These are phyloP conservation scores for Arthrobotrys conoides DNA, from an alignment of 2,329 filamentous ascomycete species.

Conservation along the genomic window DNA sequence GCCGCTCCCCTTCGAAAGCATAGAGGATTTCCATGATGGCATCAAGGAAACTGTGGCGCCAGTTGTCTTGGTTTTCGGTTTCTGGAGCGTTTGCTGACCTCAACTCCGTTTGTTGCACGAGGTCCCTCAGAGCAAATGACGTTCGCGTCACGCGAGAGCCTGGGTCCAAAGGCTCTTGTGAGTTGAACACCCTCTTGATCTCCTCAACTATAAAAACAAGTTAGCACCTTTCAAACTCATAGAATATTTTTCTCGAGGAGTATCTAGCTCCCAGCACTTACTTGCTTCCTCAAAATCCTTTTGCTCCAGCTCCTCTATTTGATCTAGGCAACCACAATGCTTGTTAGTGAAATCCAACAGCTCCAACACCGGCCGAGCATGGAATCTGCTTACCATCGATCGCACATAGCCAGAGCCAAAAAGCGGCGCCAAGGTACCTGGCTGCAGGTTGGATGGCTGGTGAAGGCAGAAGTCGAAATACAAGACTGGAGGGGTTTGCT, in stretches of 20 bases:
- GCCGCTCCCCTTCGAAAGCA: conserved; percentile 63
- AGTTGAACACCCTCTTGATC: conserved; percentile 52
- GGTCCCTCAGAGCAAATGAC: conserved; percentile 61
- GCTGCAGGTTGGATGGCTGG: conserved; percentile 61
- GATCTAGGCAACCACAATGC: conserved; percentile 50
- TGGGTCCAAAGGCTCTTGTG: conserved; percentile 50
- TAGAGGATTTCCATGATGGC: conserved; percentile 63
- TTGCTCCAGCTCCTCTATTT: conserved; percentile 57
- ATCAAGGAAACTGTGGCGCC: conserved; percentile 62
- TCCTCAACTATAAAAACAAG: conserved; percentile 31
- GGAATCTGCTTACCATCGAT: conserved; percentile 61
- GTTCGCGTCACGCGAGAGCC: conserved; percentile 59
- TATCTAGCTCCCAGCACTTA: conserved; percentile 21
- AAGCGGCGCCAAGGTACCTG: conserved; percentile 61
- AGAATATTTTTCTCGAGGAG: neutral
- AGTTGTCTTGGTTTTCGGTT: conserved; percentile 38
- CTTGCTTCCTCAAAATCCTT: conserved; percentile 52
- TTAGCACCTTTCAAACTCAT: neutral
- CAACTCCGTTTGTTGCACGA: conserved; percentile 62
- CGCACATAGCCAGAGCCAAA: conserved; percentile 64
- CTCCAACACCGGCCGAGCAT: conserved; percentile 3
- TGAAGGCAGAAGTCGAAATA: conserved; percentile 62
- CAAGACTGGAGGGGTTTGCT: conserved; percentile 63
- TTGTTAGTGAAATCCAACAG: conserved; percentile 56
- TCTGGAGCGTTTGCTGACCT: conserved; percentile 9